Evolutionary conservation across 2,329 filamentous ascomycete genomes (phyloP).

Genomic region (Aspergillus neotritici): DNA sequence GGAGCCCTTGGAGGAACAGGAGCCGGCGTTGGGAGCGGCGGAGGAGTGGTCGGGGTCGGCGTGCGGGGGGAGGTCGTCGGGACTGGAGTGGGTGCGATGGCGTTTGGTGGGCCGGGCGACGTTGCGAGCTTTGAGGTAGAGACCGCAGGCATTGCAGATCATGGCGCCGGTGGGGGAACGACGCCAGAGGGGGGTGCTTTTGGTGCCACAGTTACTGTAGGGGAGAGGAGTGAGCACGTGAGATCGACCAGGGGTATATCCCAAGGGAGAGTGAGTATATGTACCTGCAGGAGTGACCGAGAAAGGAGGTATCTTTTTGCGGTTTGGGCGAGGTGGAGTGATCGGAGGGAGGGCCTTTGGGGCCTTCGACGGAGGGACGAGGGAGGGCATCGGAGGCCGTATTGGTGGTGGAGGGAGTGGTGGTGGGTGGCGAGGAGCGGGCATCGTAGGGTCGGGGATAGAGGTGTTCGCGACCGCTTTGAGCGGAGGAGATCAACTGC

Average conservation of each 20-base stretch:
- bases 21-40: slow-evolving; percentile 24
- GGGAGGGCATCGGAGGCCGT: slow-evolving; percentile 14
- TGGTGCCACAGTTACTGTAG: slow-evolving; percentile 85
- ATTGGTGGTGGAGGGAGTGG: slow-evolving; percentile 11
- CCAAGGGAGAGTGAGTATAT: slow-evolving; percentile 8
- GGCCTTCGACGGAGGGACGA: slow-evolving; percentile 14
- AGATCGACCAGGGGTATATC: slow-evolving; percentile 1
- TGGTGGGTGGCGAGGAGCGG: slow-evolving; percentile 7
- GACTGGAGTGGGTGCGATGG: slow-evolving; percentile 58
- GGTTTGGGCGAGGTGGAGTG: slow-evolving; percentile 32
- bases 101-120: slow-evolving; percentile 83
- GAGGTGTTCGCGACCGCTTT: slow-evolving; percentile 36
- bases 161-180: slow-evolving; percentile 87
- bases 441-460: slow-evolving; percentile 23
- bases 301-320: slow-evolving; percentile 35
- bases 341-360: slow-evolving; percentile 13
- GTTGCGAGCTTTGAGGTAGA: slow-evolving; percentile 92
- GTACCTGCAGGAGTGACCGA: slow-evolving; percentile 40
- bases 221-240: slow-evolving; percentile 8
- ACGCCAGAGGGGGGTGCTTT: slow-evolving; percentile 88
- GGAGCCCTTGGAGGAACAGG: slow-evolving; percentile 60
- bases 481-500: slow-evolving; percentile 44
- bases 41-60: slow-evolving; percentile 12
- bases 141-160: slow-evolving; percentile 94
- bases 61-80: slow-evolving; percentile 8